A percentile compares a stretch with the other conserved stretches of the same genome.
Evolutionary conservation across 2,329 filamentous ascomycete genomes (phyloP).

Genomic region (Trichoderma koningii): DNA sequence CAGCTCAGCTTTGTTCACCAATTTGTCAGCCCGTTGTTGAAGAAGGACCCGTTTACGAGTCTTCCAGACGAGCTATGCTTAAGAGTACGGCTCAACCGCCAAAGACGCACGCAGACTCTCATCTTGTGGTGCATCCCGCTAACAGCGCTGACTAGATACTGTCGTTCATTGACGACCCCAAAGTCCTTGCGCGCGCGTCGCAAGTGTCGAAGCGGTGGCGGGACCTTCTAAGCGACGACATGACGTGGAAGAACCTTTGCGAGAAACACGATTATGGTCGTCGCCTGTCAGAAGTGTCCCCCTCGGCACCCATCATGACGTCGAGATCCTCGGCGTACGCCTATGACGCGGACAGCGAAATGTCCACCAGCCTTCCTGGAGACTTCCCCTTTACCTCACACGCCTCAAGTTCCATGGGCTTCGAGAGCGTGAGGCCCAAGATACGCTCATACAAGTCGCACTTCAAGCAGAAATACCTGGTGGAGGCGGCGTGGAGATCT

Average conservation of each 20-base stretch:
- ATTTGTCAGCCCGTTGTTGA: constrained; percentile 89
- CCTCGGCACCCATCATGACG: constrained; percentile 37
- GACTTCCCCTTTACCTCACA: constrained; percentile 43
- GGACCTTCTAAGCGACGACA: constrained; percentile 90
- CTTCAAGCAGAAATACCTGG: constrained; percentile 96
- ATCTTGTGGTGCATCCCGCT: neutral
- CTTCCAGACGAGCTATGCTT: constrained; percentile 92
- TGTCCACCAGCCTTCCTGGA: constrained; percentile 48
- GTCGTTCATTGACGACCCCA: constrained; percentile 95
- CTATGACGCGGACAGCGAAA: constrained; percentile 40
- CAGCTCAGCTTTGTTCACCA: constrained; percentile 95
- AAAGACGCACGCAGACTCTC: neutral
- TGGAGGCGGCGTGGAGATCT: constrained; percentile 94
- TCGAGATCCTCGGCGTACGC: constrained; percentile 39
- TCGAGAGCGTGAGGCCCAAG: constrained; percentile 62
- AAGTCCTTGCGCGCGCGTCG: constrained; percentile 86
- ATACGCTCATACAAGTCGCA: constrained; percentile 89
- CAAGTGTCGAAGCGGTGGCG: constrained; percentile 96
- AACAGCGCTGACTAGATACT: constrained; percentile 63
- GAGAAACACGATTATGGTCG: constrained; percentile 88
- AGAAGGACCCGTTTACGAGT: constrained; percentile 93
- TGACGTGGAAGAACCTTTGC: constrained; percentile 97
- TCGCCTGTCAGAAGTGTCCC: constrained; percentile 55
- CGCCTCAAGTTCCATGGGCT: constrained; percentile 51
- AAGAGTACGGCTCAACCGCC: constrained; percentile 59